These are phyloP conservation scores for Colletotrichum destructivum DNA, from an alignment of 2,329 filamentous ascomycete genomes.

Conservation along the genomic window DNA sequence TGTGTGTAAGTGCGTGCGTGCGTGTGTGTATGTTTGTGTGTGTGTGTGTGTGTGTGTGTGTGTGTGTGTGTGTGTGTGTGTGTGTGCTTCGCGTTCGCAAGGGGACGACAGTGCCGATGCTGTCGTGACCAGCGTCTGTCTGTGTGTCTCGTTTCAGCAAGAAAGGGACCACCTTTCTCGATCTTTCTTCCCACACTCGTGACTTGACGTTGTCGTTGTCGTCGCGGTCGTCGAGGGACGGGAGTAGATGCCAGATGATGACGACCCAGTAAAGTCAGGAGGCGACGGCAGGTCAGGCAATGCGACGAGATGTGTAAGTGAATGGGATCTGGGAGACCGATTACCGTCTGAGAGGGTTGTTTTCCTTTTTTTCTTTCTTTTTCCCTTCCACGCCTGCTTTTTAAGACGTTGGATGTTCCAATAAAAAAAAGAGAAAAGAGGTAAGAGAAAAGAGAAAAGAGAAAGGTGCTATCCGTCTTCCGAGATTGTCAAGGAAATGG, in stretches of 20 bases:
- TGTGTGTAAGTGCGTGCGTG: too few relatives aligned
- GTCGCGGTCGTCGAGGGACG: neutral
- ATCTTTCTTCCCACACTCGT: neutral
- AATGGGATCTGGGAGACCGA: too few relatives aligned
- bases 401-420: slow-evolving; percentile 38
- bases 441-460: slow-evolving; percentile 8
- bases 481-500: neutral
- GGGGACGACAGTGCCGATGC: slow-evolving; percentile 1
- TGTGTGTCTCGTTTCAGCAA: slow-evolving; percentile 24
- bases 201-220: neutral
- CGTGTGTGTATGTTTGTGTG: too few relatives aligned
- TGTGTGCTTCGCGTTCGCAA: slow-evolving; percentile 17
- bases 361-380: too few relatives aligned
- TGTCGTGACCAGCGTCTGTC: slow-evolving; percentile 13
- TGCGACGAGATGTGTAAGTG: too few relatives aligned
- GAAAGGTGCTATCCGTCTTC: slow-evolving; percentile 12
- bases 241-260: neutral
- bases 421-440: slow-evolving; percentile 17
- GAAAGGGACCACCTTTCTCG: neutral
- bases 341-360: too few relatives aligned
- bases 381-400: slow-evolving; percentile 26
- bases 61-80: neutral
- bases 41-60: too few relatives aligned
- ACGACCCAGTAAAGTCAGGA: too few relatives aligned
- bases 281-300: too few relatives aligned